Evolutionary conservation across 2,329 filamentous ascomycete genomes (phyloP).

Genomic region (Colletotrichum australisinense): DNA sequence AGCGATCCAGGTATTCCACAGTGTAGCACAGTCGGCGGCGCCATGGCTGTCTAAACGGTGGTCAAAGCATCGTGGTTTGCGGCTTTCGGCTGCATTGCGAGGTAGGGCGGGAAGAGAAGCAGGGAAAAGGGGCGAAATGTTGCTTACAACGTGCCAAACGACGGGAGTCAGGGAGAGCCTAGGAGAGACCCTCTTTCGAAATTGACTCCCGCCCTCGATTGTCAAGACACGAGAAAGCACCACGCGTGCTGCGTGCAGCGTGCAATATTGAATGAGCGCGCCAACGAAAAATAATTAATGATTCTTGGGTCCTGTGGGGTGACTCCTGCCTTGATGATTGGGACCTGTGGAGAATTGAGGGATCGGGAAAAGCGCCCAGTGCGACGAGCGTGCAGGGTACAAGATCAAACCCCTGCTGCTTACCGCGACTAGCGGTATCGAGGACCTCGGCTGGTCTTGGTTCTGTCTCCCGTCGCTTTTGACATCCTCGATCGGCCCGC

Average conservation of each 20-base stretch:
- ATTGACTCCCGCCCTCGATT: neutral
- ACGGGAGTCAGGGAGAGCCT: neutral
- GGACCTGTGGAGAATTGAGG: conserved; percentile 28
- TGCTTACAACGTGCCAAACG: neutral
- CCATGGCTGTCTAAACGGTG: conserved; percentile 6
- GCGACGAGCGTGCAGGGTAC: conserved; percentile 32
- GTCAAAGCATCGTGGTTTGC: conserved; percentile 14
- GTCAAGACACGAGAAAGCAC: conserved; percentile 11
- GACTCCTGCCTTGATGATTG: conserved; percentile 9
- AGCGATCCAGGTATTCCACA: conserved; percentile 18
- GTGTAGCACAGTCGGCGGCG: neutral
- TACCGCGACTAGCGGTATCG: conserved; percentile 29
- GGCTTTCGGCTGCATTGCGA: neutral
- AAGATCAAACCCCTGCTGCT: conserved; percentile 12
- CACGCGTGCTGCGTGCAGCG: neutral
- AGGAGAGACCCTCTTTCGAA: neutral
- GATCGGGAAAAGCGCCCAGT: conserved; percentile 42
- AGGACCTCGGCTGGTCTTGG: conserved; percentile 28
- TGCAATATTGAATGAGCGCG: conserved; percentile 23
- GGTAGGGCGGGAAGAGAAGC: neutral
- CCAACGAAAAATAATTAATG: conserved; percentile 27
- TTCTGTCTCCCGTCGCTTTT: conserved; percentile 17
- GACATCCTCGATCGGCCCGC: conserved; percentile 6
- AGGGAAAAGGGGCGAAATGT: neutral
- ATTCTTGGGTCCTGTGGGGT: conserved; percentile 30